A percentile compares a stretch with the other conserved stretches of the same genome.
These are phyloP conservation scores for Piromyces sp. DNA, from an alignment of 192 early-diverging fungal genomes.

Conservation along the genomic window DNA sequence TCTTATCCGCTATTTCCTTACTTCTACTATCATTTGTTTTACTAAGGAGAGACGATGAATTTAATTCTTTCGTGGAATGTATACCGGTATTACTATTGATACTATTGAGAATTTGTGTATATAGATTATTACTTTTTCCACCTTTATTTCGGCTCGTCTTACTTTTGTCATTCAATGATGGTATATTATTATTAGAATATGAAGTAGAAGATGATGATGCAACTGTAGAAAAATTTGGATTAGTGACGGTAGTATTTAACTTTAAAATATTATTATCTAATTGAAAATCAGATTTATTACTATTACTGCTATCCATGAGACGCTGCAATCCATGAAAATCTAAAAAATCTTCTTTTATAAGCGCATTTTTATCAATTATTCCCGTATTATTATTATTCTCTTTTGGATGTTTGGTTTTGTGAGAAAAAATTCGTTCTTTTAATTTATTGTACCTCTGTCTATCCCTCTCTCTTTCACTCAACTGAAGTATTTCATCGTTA, in stretches of 20 bases:
- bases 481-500: neutral
- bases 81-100: too few relatives aligned
- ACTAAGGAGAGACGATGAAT: neutral
- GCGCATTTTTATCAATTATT: neutral
- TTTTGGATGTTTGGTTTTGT: neutral
- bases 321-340: neutral
- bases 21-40: neutral
- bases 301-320: neutral
- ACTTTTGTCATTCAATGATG: too few relatives aligned
- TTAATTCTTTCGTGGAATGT: too few relatives aligned
- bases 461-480: neutral
- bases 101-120: too few relatives aligned
- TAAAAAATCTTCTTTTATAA: neutral
- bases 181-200: too few relatives aligned
- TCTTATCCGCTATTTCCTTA: neutral
- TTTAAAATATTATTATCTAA: too few relatives aligned
- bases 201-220: too few relatives aligned
- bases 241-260: too few relatives aligned
- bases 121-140: too few relatives aligned
- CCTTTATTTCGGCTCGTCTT: too few relatives aligned
- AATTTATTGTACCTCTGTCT: neutral
- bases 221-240: too few relatives aligned
- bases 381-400: neutral
- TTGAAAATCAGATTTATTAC: too few relatives aligned
- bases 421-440: neutral